Conservation (phyloP, 2,329 filamentous ascomycete species). For the Colletotrichum sojae region DNA sequence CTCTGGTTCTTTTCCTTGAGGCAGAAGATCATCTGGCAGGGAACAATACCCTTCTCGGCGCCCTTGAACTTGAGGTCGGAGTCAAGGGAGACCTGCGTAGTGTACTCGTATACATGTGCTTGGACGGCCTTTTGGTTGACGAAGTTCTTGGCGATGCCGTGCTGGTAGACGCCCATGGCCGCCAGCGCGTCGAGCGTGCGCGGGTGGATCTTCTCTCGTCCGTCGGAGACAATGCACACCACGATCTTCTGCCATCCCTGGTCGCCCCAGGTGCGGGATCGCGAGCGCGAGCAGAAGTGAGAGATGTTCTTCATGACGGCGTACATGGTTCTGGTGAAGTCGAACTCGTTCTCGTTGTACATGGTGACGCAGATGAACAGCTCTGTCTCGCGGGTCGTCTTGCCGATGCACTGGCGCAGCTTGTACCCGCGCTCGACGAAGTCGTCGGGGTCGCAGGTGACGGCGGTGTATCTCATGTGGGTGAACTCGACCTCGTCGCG, state of each 20-base stretch:
- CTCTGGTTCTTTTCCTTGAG: conserved; percentile 98
- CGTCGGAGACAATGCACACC: conserved; percentile 95
- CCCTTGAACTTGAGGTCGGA: conserved; percentile 98
- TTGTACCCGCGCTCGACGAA: conserved; percentile 92
- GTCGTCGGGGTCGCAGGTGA: conserved; percentile 97
- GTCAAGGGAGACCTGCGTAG: conserved; percentile 96
- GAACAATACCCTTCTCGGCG: conserved; percentile 98
- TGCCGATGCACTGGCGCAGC: conserved; percentile 89
- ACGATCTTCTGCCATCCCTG: conserved; percentile 99
- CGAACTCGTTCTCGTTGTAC: conserved; percentile 99
- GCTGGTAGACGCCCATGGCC: conserved; percentile 97
- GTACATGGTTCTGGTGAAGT: conserved; percentile 98
- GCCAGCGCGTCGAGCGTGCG: conserved; percentile 94
- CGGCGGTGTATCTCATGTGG: conserved; percentile 98
- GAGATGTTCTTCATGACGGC: conserved; percentile 98
- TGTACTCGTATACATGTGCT: conserved; percentile 97
- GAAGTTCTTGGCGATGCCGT: conserved; percentile 97
- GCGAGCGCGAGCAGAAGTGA: conserved; percentile 93
- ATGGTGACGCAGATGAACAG: conserved; percentile 97
- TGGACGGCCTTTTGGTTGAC: conserved; percentile 97
- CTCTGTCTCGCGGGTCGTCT: conserved; percentile 89
- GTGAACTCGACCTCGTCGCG: conserved; percentile 97
- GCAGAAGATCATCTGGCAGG: conserved; percentile 98
- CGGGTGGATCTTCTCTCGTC: conserved; percentile 89
- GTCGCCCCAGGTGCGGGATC: conserved; percentile 96